phyloP scores from a whole-genome alignment of 768 basidiomycete species.

The Cubamyces sp. region DNA sequence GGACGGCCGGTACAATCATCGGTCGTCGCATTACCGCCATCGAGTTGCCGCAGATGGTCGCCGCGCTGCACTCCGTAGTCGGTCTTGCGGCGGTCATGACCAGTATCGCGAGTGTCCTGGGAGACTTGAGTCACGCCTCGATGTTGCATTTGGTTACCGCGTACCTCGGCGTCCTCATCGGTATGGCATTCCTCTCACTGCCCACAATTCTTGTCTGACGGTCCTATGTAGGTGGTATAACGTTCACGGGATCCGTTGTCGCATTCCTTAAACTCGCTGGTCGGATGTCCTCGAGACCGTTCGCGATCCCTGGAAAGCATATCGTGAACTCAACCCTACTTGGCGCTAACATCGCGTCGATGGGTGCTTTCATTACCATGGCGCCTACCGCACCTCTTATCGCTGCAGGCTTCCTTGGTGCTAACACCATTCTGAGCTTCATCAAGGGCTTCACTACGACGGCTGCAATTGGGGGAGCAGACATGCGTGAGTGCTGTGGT shows the following conservation, averaged over 20 bases:
- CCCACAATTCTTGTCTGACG: not conserved
- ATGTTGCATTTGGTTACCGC: conserved; percentile 82
- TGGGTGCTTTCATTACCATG: conserved; percentile 77
- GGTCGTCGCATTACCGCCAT: conserved; percentile 86
- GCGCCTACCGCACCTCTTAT: conserved; percentile 71
- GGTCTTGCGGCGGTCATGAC: conserved; percentile 90
- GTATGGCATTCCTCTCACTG: conserved; percentile 38
- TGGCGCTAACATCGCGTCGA: conserved; percentile 68
- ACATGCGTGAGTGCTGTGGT: conserved; percentile 72
- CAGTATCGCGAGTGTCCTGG: conserved; percentile 79
- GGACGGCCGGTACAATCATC: conserved; percentile 67
- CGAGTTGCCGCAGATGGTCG: conserved; percentile 84
- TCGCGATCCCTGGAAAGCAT: conserved; percentile 77
- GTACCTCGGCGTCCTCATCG: conserved; percentile 85
- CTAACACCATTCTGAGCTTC: conserved; percentile 78
- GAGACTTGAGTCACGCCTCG: conserved; percentile 67
- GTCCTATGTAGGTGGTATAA: conserved; percentile 62
- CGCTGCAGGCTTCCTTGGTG: conserved; percentile 78
- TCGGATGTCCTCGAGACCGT: conserved; percentile 74
- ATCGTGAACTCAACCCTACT: conserved; percentile 74
- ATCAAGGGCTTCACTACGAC: conserved; percentile 87
- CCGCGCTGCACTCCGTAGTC: conserved; percentile 85
- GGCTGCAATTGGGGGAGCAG: conserved; percentile 90
- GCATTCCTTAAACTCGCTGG: conserved; percentile 89
- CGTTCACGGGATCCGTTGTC: conserved; percentile 88